Evolutionary conservation across 169 alveolate species (phyloP).

Genomic region (Eimeria acervulina): DNA sequence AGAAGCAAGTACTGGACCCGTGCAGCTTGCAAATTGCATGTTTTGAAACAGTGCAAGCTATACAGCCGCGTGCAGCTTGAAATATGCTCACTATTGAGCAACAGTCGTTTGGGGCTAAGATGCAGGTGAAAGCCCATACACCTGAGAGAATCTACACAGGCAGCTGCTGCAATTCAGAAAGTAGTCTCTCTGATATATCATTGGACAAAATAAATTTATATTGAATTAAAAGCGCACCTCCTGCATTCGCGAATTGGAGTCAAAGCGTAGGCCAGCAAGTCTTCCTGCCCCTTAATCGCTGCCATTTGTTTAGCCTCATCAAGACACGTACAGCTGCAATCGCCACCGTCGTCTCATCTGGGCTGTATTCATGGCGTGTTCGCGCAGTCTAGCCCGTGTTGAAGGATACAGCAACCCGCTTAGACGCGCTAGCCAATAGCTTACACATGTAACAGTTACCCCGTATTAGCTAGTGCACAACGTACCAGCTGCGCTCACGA

Average conservation of each 20-base stretch:
- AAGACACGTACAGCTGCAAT: background rate
- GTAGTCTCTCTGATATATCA: background rate
- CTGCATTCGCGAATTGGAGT: background rate
- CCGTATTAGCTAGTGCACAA: background rate
- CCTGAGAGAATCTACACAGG: background rate
- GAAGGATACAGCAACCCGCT: background rate
- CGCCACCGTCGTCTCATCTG: background rate
- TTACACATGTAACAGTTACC: background rate
- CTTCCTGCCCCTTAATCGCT: background rate
- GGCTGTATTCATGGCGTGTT: background rate
- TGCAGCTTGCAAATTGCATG: background rate
- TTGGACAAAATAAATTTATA: background rate
- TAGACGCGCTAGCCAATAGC: background rate
- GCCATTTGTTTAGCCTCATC: background rate
- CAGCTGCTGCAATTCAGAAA: background rate
- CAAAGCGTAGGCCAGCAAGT: background rate
- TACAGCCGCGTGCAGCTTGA: background rate
- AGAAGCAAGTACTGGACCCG: background rate
- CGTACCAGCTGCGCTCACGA: background rate
- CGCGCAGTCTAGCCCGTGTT: background rate
- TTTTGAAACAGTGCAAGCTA: background rate
- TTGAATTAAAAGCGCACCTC: background rate
- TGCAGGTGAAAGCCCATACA: background rate
- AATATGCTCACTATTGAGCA: background rate
- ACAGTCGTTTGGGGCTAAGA: background rate